phyloP scores from a whole-genome alignment of 2,329 filamentous ascomycete species.

The Trichoderma arundinaceum region DNA sequence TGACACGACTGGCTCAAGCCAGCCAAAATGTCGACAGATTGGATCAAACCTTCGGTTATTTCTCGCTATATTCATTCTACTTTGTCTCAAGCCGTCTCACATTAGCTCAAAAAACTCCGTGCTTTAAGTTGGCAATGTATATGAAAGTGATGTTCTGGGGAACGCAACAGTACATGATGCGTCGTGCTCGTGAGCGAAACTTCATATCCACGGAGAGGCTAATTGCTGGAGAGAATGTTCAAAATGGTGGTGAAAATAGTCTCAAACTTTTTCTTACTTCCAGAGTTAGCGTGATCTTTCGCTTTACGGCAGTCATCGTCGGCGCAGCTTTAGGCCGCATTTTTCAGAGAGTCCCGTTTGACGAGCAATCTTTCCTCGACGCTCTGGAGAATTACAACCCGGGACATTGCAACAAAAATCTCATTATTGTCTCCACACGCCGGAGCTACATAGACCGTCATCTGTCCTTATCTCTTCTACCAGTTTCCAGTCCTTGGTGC shows the following conservation, averaged over 20 bases:
- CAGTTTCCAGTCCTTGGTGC: neutral
- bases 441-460: constrained; percentile 7
- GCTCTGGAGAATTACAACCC: neutral
- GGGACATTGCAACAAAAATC: neutral
- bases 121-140: neutral
- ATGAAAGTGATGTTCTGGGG: neutral
- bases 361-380: constrained; percentile 1
- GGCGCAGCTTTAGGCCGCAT: neutral
- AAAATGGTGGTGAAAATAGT: neutral
- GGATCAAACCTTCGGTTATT: neutral
- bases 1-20: neutral
- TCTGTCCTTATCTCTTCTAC: constrained; percentile 11
- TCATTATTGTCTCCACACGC: constrained; percentile 6
- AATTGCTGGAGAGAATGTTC: neutral
- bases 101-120: neutral
- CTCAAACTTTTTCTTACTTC: neutral
- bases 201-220: neutral
- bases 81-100: neutral
- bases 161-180: neutral
- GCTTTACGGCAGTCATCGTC: neutral
- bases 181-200: neutral
- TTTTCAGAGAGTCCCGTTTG: neutral
- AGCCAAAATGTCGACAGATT: constrained; percentile 1
- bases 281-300: neutral
- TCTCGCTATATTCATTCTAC: neutral